Base-by-base conservation (phyloP, 2,329 filamentous ascomycete species). In the Pseudogymnoascus sp. region DNA sequence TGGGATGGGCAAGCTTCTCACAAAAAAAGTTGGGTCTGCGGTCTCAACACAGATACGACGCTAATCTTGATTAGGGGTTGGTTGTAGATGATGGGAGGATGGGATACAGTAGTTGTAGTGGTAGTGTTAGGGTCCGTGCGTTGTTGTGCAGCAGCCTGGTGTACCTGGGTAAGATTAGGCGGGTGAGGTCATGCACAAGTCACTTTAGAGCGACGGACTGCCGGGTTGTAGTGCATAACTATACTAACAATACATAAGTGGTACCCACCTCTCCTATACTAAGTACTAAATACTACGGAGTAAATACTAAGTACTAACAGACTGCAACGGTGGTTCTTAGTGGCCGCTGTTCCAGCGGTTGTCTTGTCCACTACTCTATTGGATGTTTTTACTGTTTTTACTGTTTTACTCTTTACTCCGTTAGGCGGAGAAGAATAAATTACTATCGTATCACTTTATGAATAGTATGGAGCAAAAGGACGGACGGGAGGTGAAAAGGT, bases 1-100 rank as follows among this genome's bases (percentile, higher is more conserved):
- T n/a, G n/a, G n/a, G n/a, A n/a, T n/a, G n/a, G 26, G 45, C 45
- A 52, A 52, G 55, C 55, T 57, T 35, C 30, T 57, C 55, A 57
- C 55, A 57, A 57, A 57, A 57, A 57, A 57, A 38, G 30, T 39
- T 30, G 57, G 57, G 26, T 30, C 37, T 38, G 15, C 23, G 26
- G 38, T 30, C 57, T 45, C 57, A 59, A 59, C 57, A 59, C 33
- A 26, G 57, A 59, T 18, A 7, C 1, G n/a, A 2, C 57, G 57
- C 57, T 59, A 59, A 19, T 2, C 19, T 21, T n/a, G 26, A 39
- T 59, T 59, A 1, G 26, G 28, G 18, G 37, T 10, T 12, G 15
- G 9, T 6, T 13, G 33, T 18, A 5, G 35, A 37, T 41, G 38
- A 9, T 41, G 41, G 45, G 12, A 9, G 45, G 45, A 30, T 52